Conservation (phyloP, 768 basidiomycete genomes). For the Boletus pseudo-olivaceus region DNA sequence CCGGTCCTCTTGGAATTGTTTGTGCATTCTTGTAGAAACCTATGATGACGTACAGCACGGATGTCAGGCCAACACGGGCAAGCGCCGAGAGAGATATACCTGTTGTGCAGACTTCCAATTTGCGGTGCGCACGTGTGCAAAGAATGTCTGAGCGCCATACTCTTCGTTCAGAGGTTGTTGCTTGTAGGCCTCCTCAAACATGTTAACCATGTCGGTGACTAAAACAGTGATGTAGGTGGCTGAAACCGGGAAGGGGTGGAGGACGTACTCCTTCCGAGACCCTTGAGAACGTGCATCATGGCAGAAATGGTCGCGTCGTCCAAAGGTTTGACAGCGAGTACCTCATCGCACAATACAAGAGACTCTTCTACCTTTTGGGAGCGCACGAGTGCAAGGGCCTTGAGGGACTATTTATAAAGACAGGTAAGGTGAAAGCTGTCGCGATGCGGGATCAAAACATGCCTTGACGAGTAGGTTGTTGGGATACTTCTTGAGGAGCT, state of each 20-base stretch:
- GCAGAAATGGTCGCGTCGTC: conserved; percentile 72
- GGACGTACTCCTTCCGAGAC: conserved; percentile 62
- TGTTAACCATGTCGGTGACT: conserved; percentile 77
- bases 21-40: conserved; percentile 80
- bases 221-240: not conserved
- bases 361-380: conserved; percentile 86
- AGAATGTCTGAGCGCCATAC: conserved; percentile 78
- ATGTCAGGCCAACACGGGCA: conserved; percentile 2
- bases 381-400: conserved; percentile 80
- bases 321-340: conserved; percentile 67
- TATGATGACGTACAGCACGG: conserved; percentile 24
- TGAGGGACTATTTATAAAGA: conserved; percentile 56
- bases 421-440: conserved; percentile 3
- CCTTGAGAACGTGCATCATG: conserved; percentile 81
- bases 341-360: conserved; percentile 72
- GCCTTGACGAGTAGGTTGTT: conserved; percentile 72
- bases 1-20: conserved; percentile 77
- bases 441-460: not conserved
- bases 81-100: conserved; percentile 37
- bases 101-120: conserved; percentile 88
- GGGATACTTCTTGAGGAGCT: conserved; percentile 82
- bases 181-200: conserved; percentile 87
- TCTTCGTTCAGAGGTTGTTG: conserved; percentile 80
- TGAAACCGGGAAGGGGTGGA: not conserved
- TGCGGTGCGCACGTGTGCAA: conserved; percentile 73